Evolutionary conservation across 805 yeast species (phyloP).

Genomic region (Teunomyces panamensis): DNA sequence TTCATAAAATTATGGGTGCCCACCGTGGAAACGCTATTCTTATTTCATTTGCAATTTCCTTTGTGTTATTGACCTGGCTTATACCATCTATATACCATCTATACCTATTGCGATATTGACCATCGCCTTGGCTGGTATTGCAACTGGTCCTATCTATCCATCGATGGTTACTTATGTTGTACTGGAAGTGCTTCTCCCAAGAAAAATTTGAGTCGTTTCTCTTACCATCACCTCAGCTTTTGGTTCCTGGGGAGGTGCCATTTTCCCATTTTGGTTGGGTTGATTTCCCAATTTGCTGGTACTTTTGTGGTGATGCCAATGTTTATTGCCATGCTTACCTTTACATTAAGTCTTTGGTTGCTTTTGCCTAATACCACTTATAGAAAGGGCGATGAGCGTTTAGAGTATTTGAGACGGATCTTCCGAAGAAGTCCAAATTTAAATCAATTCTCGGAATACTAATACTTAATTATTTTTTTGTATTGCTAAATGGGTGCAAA

Average conservation of each 20-base stretch:
- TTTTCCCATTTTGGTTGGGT: conserved; percentile 22
- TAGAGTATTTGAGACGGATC: not conserved
- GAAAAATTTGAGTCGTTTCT: conserved; percentile 22
- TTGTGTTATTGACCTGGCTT: conserved; percentile 16
- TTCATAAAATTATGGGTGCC: conserved; percentile 16
- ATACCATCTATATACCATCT: conserved; percentile 10
- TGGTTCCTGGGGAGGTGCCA: conserved; percentile 24
- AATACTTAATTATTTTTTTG: not conserved
- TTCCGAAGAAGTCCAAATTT: not conserved
- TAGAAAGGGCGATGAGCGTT: not conserved
- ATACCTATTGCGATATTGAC: conserved; percentile 14
- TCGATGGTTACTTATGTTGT: conserved; percentile 19
- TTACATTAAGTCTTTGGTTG: conserved; percentile 17
- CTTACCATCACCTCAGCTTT: conserved; percentile 23
- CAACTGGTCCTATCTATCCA: conserved; percentile 22
- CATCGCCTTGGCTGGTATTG: conserved; percentile 16
- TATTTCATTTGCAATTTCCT: conserved; percentile 9
- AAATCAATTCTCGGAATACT: not conserved
- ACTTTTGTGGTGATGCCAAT: conserved; percentile 23
- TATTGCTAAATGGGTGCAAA: not conserved
- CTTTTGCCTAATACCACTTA: conserved; percentile 12
- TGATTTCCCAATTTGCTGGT: conserved; percentile 19
- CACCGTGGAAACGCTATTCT: conserved; percentile 13
- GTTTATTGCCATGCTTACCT: conserved; percentile 14
- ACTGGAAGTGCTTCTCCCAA: conserved; percentile 16